phyloP scores from a whole-genome alignment of 306 rosid species.

The Citrullus amarus region DNA sequence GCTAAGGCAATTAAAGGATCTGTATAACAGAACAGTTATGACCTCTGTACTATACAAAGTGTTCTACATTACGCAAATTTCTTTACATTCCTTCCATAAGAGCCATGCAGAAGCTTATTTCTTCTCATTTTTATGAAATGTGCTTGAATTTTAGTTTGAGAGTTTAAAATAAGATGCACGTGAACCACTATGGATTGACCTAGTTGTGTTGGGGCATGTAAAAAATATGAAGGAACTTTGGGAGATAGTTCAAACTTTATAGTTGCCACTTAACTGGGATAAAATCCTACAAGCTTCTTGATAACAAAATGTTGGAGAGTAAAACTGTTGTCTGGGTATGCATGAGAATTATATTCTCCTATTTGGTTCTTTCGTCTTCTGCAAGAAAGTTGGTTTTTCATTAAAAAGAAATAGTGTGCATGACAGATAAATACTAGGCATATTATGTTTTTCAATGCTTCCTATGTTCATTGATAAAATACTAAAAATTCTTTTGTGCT shows the following conservation, averaged over 20 bases:
- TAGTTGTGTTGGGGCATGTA: not conserved
- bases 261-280: not conserved
- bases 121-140: not conserved
- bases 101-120: not conserved
- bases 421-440: not conserved
- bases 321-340: not conserved
- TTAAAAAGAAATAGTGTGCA: not conserved
- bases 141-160: not conserved
- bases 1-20: not conserved
- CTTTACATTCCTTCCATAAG: not conserved
- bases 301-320: not conserved
- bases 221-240: not conserved
- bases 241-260: not conserved
- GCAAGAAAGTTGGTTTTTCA: not conserved
- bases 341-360: not conserved
- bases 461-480: not conserved
- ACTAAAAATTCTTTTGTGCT: not conserved
- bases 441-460: not conserved
- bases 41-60: not conserved
- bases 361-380: not conserved
- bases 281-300: not conserved
- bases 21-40: not conserved
- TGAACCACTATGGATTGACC: not conserved
- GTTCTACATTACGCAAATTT: not conserved
- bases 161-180: not conserved